Conservation (phyloP, 495 filamentous ascomycete genomes). For the Penicillium canescens region DNA sequence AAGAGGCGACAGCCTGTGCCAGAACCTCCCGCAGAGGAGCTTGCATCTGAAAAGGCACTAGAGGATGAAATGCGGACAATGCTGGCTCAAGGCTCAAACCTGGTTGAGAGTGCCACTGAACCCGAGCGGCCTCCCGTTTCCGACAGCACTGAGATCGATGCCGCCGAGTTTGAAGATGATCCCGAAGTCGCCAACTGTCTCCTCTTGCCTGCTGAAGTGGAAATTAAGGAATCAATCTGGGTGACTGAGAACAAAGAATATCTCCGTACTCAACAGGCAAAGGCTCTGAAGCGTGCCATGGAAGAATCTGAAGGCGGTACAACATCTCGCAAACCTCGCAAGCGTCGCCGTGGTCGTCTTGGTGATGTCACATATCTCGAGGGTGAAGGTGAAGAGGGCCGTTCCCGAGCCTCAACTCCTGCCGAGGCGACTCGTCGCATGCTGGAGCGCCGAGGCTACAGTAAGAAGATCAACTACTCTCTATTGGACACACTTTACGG, state of each 20-base stretch:
- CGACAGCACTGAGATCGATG: slow-evolving; percentile 58
- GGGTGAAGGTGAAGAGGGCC: slow-evolving; percentile 39
- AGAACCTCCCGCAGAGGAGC: slow-evolving; percentile 36
- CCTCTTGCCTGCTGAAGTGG: slow-evolving; percentile 66
- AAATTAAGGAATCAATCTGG: slow-evolving; percentile 87
- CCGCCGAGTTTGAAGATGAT: slow-evolving; percentile 74
- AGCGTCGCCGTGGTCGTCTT: slow-evolving; percentile 47
- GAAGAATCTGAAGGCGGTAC: slow-evolving; percentile 46
- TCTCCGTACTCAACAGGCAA: slow-evolving; percentile 77
- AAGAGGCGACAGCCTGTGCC: slow-evolving; percentile 36
- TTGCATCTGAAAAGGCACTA: slow-evolving; percentile 45
- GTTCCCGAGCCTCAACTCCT: slow-evolving; percentile 49
- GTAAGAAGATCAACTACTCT: slow-evolving; percentile 83
- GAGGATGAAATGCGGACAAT: slow-evolving; percentile 44
- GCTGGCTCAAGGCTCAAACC: slow-evolving; percentile 38
- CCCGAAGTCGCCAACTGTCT: slow-evolving; percentile 79
- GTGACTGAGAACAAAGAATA: slow-evolving; percentile 91
- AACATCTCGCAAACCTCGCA: slow-evolving; percentile 50
- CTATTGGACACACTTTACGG: slow-evolving; percentile 54
- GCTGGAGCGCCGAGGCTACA: slow-evolving; percentile 69
- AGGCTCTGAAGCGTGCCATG: slow-evolving; percentile 65
- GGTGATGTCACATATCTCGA: slow-evolving; percentile 53
- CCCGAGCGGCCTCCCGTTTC: slow-evolving; percentile 25
- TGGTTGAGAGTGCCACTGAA: slow-evolving; percentile 35
- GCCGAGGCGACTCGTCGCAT: slow-evolving; percentile 75